A percentile compares a stretch with the other conserved stretches of the same genome.
phyloP scores from a whole-genome alignment of 1,284 basidiomycete species.

The Cystobasidium sp. region DNA sequence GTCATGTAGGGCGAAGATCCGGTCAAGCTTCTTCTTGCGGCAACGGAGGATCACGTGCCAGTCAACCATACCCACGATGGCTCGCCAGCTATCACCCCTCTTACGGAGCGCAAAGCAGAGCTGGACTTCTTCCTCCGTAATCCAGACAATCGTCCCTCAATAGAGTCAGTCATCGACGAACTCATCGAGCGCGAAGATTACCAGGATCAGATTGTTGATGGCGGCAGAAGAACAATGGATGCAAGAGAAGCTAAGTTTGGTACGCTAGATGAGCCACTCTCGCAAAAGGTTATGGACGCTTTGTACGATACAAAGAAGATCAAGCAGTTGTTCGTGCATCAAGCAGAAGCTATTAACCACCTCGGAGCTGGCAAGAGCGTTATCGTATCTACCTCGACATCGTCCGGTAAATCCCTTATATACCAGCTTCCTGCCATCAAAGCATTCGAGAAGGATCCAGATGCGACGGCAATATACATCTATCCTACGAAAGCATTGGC shows the following conservation, averaged over 20 bases:
- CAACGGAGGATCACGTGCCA: conserved; percentile 72
- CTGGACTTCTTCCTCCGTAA: conserved; percentile 53
- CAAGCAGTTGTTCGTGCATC: conserved; percentile 73
- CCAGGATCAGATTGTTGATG: conserved; percentile 68
- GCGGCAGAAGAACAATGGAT: conserved; percentile 61
- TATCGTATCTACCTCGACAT: conserved; percentile 87
- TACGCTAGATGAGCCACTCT: conserved; percentile 66
- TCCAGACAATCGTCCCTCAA: conserved; percentile 64
- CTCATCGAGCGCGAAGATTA: conserved; percentile 68
- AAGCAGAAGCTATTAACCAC: conserved; percentile 74
- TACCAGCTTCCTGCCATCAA: conserved; percentile 76
- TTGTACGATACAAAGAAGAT: conserved; percentile 70
- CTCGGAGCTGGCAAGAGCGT: conserved; percentile 70
- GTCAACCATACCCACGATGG: conserved; percentile 59
- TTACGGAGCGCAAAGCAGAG: conserved; percentile 47
- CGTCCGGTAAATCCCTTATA: conserved; percentile 88
- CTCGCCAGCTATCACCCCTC: conserved; percentile 42
- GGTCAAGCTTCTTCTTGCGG: conserved; percentile 66
- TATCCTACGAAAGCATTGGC: conserved; percentile 94
- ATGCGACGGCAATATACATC: conserved; percentile 77
- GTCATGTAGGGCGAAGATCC: conserved; percentile 63
- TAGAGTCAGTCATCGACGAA: conserved; percentile 66
- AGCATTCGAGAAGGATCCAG: conserved; percentile 68
- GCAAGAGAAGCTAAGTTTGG: conserved; percentile 65
- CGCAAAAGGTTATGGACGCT: conserved; percentile 66